Conservation (phyloP, 768 basidiomycete genomes). For the Amanita pseudoporphyria region DNA sequence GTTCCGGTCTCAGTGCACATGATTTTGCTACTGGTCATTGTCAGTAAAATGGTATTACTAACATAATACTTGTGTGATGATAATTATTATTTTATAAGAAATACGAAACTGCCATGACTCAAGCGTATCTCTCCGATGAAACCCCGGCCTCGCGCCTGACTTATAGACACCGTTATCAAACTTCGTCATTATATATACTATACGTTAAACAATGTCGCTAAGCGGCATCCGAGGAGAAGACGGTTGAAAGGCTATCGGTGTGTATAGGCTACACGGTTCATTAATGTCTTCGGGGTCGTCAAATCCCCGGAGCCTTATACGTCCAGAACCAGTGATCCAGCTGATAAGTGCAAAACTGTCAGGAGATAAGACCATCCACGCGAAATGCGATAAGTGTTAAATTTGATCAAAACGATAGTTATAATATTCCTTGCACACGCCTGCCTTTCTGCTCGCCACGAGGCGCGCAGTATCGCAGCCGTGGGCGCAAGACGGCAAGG, state of each 20-base stretch:
- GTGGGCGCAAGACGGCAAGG: neutral
- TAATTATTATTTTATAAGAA: no score
- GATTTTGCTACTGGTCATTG: no score
- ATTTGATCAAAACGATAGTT: neutral
- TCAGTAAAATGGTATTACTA: no score
- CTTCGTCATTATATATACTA: neutral
- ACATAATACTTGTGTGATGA: no score
- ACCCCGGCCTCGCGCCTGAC: neutral
- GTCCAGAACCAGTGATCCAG: neutral
- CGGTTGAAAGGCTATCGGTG: neutral
- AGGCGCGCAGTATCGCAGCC: neutral
- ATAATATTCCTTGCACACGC: neutral
- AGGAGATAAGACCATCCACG: neutral
- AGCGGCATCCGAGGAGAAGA: constrained; percentile 1
- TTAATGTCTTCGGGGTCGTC: no score
- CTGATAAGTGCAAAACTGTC: neutral
- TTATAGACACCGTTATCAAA: neutral
- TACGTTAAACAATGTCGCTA: neutral
- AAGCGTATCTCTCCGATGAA: no score
- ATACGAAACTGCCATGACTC: no score
- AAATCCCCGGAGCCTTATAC: no score
- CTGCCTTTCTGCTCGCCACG: neutral
- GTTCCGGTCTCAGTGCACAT: no score
- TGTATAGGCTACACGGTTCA: neutral
- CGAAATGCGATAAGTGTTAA: neutral